These are phyloP conservation scores for Penicillium sp. DNA, from an alignment of 2,329 filamentous ascomycete genomes.

Conservation along the genomic window DNA sequence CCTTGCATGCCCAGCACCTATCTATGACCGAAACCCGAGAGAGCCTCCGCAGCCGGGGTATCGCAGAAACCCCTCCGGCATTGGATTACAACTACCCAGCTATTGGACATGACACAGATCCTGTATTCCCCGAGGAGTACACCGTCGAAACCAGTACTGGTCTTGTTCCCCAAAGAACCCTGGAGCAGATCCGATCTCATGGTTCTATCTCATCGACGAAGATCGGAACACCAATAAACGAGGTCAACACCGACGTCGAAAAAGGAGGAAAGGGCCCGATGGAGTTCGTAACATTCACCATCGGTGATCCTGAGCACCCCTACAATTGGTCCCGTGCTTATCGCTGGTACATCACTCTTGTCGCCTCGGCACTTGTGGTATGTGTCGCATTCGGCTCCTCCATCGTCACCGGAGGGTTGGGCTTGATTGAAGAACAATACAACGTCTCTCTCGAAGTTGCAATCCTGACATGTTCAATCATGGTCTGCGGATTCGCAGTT, in stretches of 20 bases:
- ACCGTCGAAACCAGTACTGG: slow-evolving; percentile 21
- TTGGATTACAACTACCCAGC: slow-evolving; percentile 33
- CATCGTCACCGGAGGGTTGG: slow-evolving; percentile 72
- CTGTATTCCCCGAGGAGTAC: slow-evolving; percentile 24
- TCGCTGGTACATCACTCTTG: slow-evolving; percentile 81
- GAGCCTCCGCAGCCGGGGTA: slow-evolving; percentile 22
- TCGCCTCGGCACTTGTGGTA: slow-evolving; percentile 69
- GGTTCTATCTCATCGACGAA: slow-evolving; percentile 9
- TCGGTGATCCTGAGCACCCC: slow-evolving; percentile 68
- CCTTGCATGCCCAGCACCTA: neutral
- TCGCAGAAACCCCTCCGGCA: slow-evolving; percentile 21
- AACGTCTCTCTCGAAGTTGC: slow-evolving; percentile 68
- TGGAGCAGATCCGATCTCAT: slow-evolving; percentile 20
- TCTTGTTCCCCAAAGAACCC: slow-evolving; percentile 18
- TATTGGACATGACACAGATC: slow-evolving; percentile 20
- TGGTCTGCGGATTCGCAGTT: slow-evolving; percentile 74
- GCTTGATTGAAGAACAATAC: slow-evolving; percentile 61
- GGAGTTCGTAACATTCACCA: slow-evolving; percentile 60
- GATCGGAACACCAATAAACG: neutral
- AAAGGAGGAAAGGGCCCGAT: slow-evolving; percentile 20
- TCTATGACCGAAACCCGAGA: slow-evolving; percentile 20
- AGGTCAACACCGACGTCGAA: slow-evolving; percentile 23
- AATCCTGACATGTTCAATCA: slow-evolving; percentile 67
- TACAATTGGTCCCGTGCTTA: slow-evolving; percentile 73
- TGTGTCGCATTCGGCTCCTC: slow-evolving; percentile 66